A percentile compares a stretch with the other conserved stretches of the same genome.
These are phyloP conservation scores for Cercospora sesami DNA, from an alignment of 2,329 filamentous ascomycete genomes.

Conservation along the genomic window DNA sequence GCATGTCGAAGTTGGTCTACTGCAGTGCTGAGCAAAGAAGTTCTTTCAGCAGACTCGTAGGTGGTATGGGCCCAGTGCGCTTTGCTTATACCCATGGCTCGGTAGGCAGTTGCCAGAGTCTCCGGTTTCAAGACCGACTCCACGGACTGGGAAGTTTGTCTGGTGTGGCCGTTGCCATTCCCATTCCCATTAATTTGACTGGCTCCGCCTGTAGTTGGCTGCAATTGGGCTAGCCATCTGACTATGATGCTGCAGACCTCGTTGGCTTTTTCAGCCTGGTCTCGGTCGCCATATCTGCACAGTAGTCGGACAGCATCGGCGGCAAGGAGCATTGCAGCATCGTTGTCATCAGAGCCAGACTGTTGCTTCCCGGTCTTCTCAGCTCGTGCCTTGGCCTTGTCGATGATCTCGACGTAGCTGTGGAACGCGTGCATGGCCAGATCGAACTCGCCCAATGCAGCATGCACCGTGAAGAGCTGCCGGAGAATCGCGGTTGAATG, in stretches of 20 bases:
- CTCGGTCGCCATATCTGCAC: conserved; percentile 74
- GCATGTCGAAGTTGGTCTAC: conserved; percentile 69
- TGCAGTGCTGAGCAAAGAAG: conserved; percentile 74
- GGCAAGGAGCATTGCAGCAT: conserved; percentile 72
- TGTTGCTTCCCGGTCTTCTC: conserved; percentile 71
- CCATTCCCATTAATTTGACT: conserved; percentile 24
- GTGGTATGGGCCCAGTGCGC: conserved; percentile 86
- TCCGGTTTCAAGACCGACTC: conserved; percentile 55
- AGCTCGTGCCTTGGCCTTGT: conserved; percentile 78
- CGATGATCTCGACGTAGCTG: conserved; percentile 86
- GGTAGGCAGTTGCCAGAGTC: conserved; percentile 70
- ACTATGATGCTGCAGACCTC: conserved; percentile 70
- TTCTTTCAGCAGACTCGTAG: conserved; percentile 66
- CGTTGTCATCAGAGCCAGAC: conserved; percentile 73
- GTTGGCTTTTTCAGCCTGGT: conserved; percentile 76
- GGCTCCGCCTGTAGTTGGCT: conserved; percentile 32
- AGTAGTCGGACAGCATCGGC: conserved; percentile 77
- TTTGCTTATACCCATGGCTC: conserved; percentile 80
- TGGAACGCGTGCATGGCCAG: conserved; percentile 87
- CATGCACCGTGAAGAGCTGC: conserved; percentile 82
- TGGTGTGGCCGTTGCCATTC: not conserved
- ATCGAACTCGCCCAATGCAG: conserved; percentile 86
- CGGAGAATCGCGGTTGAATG: conserved; percentile 89
- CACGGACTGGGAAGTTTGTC: conserved; percentile 34
- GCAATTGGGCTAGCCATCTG: conserved; percentile 67